Conservation (phyloP, 345 rosid species). For the Hibiscus trionum region DNA sequence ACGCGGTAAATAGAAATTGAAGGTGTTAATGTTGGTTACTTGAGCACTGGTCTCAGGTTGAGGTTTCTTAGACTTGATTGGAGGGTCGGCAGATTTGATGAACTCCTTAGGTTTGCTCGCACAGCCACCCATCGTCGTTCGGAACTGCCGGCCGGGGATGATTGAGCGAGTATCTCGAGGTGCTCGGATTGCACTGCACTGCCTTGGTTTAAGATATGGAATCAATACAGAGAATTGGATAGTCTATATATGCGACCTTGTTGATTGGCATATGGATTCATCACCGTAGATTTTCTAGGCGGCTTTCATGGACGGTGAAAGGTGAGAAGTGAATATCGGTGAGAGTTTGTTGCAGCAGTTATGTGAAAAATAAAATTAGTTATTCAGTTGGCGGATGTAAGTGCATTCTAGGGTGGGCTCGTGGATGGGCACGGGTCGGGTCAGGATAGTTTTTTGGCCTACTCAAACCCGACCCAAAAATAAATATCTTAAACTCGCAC, state of each 20-base stretch:
- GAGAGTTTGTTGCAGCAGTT: background rate
- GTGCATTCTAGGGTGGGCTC: too few relatives aligned
- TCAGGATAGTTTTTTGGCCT: too few relatives aligned
- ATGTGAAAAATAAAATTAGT: background rate
- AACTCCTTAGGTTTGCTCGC: constrained; percentile 45
- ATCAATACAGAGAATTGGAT: background rate
- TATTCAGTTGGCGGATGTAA: too few relatives aligned
- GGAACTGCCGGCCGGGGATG: background rate
- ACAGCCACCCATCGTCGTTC: constrained; percentile 42
- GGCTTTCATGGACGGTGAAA: background rate
- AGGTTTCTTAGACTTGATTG: constrained; percentile 17
- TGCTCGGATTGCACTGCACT: background rate
- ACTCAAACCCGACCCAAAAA: too few relatives aligned
- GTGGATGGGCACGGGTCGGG: too few relatives aligned
- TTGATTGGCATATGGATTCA: background rate
- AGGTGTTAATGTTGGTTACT: constrained; percentile 9
- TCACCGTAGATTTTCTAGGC: background rate
- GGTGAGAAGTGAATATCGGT: background rate
- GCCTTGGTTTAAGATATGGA: constrained; percentile 1
- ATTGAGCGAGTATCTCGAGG: constrained; percentile 1
- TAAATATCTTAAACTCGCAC: too few relatives aligned
- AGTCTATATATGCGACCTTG: constrained; percentile 5
- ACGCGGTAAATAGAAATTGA: background rate
- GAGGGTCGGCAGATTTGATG: constrained; percentile 23
- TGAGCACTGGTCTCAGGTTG: constrained; percentile 20